Base-by-base conservation (phyloP, 768 basidiomycete species). In the Termitomyces sp. region DNA sequence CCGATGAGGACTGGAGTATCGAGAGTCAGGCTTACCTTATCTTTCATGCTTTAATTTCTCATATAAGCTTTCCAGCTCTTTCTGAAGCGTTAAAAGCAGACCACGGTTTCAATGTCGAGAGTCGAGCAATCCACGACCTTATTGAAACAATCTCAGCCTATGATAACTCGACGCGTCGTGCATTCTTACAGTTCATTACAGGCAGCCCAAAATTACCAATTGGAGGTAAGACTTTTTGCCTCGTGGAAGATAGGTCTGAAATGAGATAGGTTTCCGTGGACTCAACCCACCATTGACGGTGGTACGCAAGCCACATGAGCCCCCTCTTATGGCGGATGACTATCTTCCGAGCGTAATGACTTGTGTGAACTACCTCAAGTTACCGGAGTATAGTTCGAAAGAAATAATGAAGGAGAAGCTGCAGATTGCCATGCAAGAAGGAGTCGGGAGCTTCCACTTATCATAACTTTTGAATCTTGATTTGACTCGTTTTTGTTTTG, bases 261-360 rank as follows among this genome's bases (percentile, higher is more conserved):
- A 41, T 52, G 44, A 53, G 47, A 42, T 64, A 91, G 94, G 95
- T 48, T 99, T 98, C 89, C 87, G 92, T 58, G 95, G 93, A 6
- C 81, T 99, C 54, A 94, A 91, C 65, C 97, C 97, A 1, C 85
- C 90, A 3, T 80, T 99, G 59, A 99, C 97, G 2, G 95, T 99
- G 22, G 96, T 99, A 20, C 87, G 96, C 61, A 98, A 98, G 73
- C 95, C 93, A 9, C 95, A 96, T 65, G 97, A 98, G 72, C 80
- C 90, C 7, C 91, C 95, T 12, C 79, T 97, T 58, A 85, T 84
- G 6, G 91, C 96, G 7, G 94, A 98, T 69, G 93, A 97, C 68
- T 95, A 97, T 69, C 79, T 98, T 31, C 95, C 95, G 0, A 95
- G 93, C 67, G 95, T 98, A 33, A 98, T 98, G 97, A 98, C 97